Base-by-base conservation (phyloP, 768 basidiomycete genomes). In the Auriscalpium microsporum region DNA sequence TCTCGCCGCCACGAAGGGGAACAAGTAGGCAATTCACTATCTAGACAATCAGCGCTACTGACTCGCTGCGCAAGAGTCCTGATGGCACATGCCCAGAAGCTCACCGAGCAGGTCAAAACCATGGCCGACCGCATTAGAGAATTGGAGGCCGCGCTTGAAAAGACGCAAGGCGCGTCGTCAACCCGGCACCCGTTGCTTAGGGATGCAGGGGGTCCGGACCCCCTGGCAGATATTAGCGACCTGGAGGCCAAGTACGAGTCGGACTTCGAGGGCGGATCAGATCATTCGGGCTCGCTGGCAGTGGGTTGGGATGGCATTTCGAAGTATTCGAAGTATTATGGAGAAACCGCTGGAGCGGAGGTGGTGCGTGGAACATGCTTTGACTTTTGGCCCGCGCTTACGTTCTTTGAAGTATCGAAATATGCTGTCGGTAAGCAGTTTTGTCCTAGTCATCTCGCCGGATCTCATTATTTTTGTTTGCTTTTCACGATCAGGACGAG, bases 1-100 rank as follows among this genome's bases (percentile, higher is more conserved):
- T 28, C 62, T 80, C 59, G 69, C 76, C 6, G 78, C 79, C 28
- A 80, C 78, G 46, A 81, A 80, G 61, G 78, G 79, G 56, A 81
- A 80, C 68, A 80, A 79, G 79, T 79, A 60, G 38, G 72, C 48
- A 28, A 28, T 28, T 28, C 14, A 53, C 33, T 38, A 42, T 37
- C 46, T 8, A 17, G 5, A 13, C 48, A 10, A 48, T 46, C n/a
- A 50, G 50, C 34, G 23, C 14, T 21, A 16, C 36, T 38, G 47
- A 53, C 47, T 36, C 40, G 44, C 49, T 57, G 49, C 37, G 45
- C 8, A 56, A 81, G 79, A 62, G 78, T 78, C 17, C 72, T 81
- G 38, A 74, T 78, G 73, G 75, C 73, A 7, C 78, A 77, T 59
- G 76, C 75, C 4, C 73, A 78, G 56, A 71, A 66, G 48, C 68